Evolutionary conservation across 2,329 filamentous ascomycete genomes (phyloP).

Genomic region (Apiospora aurea): DNA sequence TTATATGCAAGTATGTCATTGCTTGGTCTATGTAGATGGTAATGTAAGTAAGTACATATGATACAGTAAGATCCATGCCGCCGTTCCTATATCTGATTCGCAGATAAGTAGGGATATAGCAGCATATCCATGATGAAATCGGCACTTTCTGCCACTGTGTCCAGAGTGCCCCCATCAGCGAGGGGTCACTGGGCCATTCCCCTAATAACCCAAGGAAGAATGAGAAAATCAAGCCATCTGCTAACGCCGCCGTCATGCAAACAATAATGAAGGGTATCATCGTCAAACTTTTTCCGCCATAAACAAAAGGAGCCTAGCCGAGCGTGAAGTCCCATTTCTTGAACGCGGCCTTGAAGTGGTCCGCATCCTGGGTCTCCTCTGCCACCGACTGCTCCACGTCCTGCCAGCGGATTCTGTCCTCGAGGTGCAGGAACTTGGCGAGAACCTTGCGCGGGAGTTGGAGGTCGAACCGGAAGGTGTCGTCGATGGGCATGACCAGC

Average conservation of each 20-base stretch:
- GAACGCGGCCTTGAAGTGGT: slow-evolving; percentile 81
- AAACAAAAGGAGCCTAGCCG: slow-evolving; percentile 29
- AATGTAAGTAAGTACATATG: slow-evolving; percentile 10
- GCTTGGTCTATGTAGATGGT: neutral
- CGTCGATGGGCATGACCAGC: slow-evolving; percentile 76
- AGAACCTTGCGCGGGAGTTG: slow-evolving; percentile 90
- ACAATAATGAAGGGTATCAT: slow-evolving; percentile 38
- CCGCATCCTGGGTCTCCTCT: slow-evolving; percentile 81
- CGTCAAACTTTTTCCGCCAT: slow-evolving; percentile 30
- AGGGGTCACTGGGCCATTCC: neutral
- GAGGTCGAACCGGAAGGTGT: slow-evolving; percentile 81
- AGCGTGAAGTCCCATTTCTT: slow-evolving; percentile 85
- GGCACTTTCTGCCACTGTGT: neutral
- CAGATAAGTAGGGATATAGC: neutral
- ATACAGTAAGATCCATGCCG: neutral
- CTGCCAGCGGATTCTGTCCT: slow-evolving; percentile 82
- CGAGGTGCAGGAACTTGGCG: slow-evolving; percentile 84
- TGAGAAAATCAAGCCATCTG: slow-evolving; percentile 12
- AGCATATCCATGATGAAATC: neutral
- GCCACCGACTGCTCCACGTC: slow-evolving; percentile 79
- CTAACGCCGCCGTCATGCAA: slow-evolving; percentile 24
- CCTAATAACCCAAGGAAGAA: neutral
- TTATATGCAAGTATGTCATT: neutral
- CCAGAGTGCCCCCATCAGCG: neutral
- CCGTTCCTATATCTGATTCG: neutral